Conservation (phyloP, 2,329 filamentous ascomycete genomes). For the Penicillium corylophilum region DNA sequence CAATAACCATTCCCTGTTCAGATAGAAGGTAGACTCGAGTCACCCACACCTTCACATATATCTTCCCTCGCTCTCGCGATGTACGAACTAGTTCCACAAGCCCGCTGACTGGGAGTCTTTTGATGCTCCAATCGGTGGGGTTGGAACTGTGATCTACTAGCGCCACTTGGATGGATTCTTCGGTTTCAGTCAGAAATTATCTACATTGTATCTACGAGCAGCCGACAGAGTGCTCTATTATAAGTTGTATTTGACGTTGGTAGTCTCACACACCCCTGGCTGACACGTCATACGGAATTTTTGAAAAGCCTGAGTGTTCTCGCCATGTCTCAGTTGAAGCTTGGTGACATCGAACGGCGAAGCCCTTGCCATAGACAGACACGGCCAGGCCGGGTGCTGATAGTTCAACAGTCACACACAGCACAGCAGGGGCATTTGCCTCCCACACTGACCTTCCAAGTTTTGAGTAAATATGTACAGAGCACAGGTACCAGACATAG, state of each 20-base stretch:
- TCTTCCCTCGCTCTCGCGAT: neutral
- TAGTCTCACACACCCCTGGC: slow-evolving; percentile 5
- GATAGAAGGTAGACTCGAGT: neutral
- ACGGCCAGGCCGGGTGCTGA: neutral
- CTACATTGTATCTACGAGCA: neutral
- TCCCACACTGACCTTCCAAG: neutral
- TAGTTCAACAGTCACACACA: slow-evolving; percentile 6
- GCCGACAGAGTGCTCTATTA: neutral
- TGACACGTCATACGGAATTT: slow-evolving; percentile 7
- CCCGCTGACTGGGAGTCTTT: neutral
- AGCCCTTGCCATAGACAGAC: neutral
- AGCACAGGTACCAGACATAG: neutral
- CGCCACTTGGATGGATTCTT: neutral
- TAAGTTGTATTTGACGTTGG: neutral
- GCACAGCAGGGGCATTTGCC: slow-evolving; percentile 1
- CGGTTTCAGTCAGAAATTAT: neutral
- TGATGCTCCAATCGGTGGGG: slow-evolving; percentile 11
- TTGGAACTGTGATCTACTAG: slow-evolving; percentile 2
- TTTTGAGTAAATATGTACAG: too few relatives aligned
- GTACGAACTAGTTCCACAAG: slow-evolving; percentile 7
- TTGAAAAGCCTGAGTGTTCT: slow-evolving; percentile 1
- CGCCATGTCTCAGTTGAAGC: slow-evolving; percentile 9
- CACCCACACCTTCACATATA: neutral
- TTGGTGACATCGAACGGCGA: neutral
- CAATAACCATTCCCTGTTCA: neutral